phyloP scores from a whole-genome alignment of 2,329 filamentous ascomycete species.

The Simplicillium sp. region DNA sequence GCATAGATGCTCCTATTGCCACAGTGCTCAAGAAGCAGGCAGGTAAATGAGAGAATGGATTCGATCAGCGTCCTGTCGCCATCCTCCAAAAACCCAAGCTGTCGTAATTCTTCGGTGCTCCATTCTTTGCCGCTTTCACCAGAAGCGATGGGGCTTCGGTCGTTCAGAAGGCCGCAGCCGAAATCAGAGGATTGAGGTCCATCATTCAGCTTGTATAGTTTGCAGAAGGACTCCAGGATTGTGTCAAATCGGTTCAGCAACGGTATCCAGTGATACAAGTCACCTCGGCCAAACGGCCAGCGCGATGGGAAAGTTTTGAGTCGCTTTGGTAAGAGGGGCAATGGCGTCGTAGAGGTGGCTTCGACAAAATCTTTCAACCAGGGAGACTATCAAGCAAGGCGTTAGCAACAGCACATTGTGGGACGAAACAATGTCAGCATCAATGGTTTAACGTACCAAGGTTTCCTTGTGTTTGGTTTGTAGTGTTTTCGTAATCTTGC shows the following conservation, averaged over 20 bases:
- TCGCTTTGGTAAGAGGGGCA: conserved; percentile 68
- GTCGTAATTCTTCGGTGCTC: conserved; percentile 34
- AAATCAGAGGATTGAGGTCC: conserved; percentile 78
- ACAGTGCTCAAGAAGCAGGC: conserved; percentile 84
- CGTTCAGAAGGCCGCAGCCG: conserved; percentile 52
- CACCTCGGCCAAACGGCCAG: conserved; percentile 94
- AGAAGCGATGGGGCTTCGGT: conserved; percentile 41
- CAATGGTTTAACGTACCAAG: conserved; percentile 37
- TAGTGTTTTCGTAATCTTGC: conserved; percentile 59
- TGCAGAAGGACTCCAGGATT: conserved; percentile 73
- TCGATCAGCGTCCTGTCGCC: conserved; percentile 77
- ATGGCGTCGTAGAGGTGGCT: conserved; percentile 54
- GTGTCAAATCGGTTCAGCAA: conserved; percentile 88
- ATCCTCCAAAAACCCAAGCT: conserved; percentile 58
- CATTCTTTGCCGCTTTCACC: conserved; percentile 39
- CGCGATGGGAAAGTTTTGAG: conserved; percentile 73
- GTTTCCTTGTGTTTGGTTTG: conserved; percentile 59
- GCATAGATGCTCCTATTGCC: conserved; percentile 94
- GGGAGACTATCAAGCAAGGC: conserved; percentile 54
- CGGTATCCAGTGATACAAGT: conserved; percentile 97
- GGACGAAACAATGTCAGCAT: conserved; percentile 1
- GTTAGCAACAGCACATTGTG: conserved; percentile 16
- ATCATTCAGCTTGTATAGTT: conserved; percentile 67
- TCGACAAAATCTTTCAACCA: conserved; percentile 77
- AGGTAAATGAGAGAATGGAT: conserved; percentile 73